Percentiles rank a stretch among this genome's conserved stretches.
These are phyloP conservation scores for Dichomitus squalens DNA, from an alignment of 1,284 basidiomycete species.

Conservation along the genomic window DNA sequence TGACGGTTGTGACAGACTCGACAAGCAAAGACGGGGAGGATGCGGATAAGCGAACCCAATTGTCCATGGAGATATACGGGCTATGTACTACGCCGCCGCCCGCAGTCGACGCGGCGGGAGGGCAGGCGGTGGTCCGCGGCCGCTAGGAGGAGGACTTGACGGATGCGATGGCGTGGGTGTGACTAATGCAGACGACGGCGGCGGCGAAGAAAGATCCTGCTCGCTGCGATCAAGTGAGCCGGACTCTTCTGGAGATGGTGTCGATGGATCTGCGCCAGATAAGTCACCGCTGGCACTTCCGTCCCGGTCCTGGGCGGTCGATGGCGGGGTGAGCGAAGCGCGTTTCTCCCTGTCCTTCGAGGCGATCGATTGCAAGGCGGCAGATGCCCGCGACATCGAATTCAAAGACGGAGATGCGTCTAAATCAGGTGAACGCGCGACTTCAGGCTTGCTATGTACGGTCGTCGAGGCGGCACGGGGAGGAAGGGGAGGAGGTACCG, in stretches of 20 bases:
- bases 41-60: too few relatives aligned
- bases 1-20: neutral
- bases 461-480: conserved; percentile 48
- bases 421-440: conserved; percentile 27
- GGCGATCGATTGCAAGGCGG: conserved; percentile 56
- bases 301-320: conserved; percentile 7
- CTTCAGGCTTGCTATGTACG: conserved; percentile 28
- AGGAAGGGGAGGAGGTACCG: conserved; percentile 58
- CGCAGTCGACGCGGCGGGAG: conserved; percentile 27
- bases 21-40: neutral
- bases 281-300: conserved; percentile 10
- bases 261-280: neutral
- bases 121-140: conserved; percentile 26
- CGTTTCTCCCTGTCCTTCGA: conserved; percentile 45
- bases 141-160: conserved; percentile 12
- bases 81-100: conserved; percentile 14
- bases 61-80: neutral
- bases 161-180: conserved; percentile 16
- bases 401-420: neutral
- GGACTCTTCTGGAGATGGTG: neutral
- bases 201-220: neutral
- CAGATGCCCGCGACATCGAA: conserved; percentile 45
- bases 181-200: conserved; percentile 9
- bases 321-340: conserved; percentile 25
- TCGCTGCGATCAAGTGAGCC: neutral